Conservation (phyloP, 2,329 filamentous ascomycete species). For the Cercospora sp. region DNA sequence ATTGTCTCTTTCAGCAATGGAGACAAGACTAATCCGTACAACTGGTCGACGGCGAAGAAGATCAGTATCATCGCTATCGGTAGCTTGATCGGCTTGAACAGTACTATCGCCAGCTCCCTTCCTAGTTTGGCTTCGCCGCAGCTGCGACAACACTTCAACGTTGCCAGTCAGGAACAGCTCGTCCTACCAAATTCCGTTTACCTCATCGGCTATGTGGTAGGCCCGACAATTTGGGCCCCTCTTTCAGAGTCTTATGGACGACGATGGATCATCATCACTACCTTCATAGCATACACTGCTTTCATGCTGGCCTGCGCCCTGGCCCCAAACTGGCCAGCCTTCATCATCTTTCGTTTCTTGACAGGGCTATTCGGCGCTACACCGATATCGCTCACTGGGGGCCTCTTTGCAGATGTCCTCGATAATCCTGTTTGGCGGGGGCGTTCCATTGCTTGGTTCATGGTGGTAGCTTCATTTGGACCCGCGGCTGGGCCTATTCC, state of each 20-base stretch:
- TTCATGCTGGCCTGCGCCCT: slow-evolving; percentile 47
- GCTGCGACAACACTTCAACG: slow-evolving; percentile 57
- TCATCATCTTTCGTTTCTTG: slow-evolving; percentile 22
- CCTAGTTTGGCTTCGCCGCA: slow-evolving; percentile 61
- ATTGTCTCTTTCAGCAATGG: slow-evolving; percentile 43
- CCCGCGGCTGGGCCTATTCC: slow-evolving; percentile 19
- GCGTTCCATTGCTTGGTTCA: slow-evolving; percentile 24
- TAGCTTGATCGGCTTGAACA: slow-evolving; percentile 62
- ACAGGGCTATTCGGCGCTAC: slow-evolving; percentile 22
- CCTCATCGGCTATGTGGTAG: slow-evolving; percentile 45
- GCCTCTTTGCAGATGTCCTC: slow-evolving; percentile 24
- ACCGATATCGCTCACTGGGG: slow-evolving; percentile 24
- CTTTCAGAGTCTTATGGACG: slow-evolving; percentile 46
- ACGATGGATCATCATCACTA: slow-evolving; percentile 40
- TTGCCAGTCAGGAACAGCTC: slow-evolving; percentile 44
- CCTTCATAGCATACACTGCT: slow-evolving; percentile 18
- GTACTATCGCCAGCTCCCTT: slow-evolving; percentile 63
- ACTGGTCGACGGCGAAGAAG: slow-evolving; percentile 49
- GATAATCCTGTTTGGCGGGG: slow-evolving; percentile 20
- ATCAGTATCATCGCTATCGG: slow-evolving; percentile 52
- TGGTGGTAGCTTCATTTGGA: slow-evolving; percentile 22
- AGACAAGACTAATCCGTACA: slow-evolving; percentile 38
- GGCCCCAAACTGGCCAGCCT: slow-evolving; percentile 35
- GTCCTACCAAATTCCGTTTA: slow-evolving; percentile 51
- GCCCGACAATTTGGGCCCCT: slow-evolving; percentile 47